Percentiles rank a stretch among this genome's conserved stretches.
These are phyloP conservation scores for Chytridium lagenaria DNA, from an alignment of 371 early-diverging fungal species.

Conservation along the genomic window DNA sequence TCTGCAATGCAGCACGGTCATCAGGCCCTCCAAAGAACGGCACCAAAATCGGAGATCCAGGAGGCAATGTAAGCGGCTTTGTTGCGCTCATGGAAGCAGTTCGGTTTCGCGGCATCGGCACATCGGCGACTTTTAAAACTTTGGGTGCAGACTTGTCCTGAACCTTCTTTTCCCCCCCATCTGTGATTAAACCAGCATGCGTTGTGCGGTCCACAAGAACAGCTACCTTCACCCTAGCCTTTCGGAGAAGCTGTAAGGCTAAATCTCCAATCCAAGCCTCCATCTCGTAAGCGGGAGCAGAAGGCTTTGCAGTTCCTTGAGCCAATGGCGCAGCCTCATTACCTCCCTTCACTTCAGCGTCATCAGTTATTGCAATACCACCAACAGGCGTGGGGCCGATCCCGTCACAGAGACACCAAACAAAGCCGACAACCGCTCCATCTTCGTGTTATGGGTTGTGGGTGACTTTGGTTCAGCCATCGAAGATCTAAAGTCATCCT, in stretches of 20 bases:
- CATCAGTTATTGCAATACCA: not conserved
- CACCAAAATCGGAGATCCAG: constrained; percentile 1
- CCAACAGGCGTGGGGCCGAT: not conserved
- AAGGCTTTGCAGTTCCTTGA: not conserved
- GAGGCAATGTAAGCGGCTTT: not conserved
- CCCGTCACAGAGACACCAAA: constrained; percentile 3
- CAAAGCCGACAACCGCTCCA: not conserved
- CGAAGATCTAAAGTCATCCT: not conserved
- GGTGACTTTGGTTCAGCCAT: not conserved
- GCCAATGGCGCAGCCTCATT: not conserved
- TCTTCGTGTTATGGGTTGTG: too few species aligned
- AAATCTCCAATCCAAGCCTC: constrained; percentile 16
- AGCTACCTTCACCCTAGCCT: constrained; percentile 23
- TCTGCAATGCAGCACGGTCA: constrained; percentile 12
- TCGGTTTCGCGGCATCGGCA: not conserved
- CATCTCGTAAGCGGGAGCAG: not conserved
- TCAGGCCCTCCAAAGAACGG: constrained; percentile 25
- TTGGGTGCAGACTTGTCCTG: not conserved
- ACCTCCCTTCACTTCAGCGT: not conserved
- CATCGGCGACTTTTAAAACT: too few species aligned
- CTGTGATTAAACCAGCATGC: not conserved
- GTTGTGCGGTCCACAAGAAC: constrained; percentile 12
- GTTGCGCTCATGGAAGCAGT: not conserved
- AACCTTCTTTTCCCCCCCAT: not conserved
- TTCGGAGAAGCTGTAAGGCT: constrained; percentile 15